These are phyloP conservation scores for Zygosaccharomyces kombuchaensis DNA, from an alignment of 805 yeast genomes.

Conservation along the genomic window DNA sequence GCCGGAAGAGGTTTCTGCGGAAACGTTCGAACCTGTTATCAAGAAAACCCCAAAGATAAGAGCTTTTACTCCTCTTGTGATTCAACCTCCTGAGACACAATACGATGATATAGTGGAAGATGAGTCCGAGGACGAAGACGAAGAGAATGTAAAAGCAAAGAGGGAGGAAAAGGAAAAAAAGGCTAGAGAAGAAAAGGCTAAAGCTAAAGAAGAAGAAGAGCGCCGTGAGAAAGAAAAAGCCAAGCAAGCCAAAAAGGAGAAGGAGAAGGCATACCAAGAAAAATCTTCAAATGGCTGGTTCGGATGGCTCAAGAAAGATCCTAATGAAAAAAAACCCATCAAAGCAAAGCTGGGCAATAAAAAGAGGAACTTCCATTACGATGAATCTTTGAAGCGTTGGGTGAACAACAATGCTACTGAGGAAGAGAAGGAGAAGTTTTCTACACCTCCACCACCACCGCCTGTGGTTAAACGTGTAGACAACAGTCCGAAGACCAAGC, in stretches of 20 bases:
- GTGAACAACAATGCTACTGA: slow-evolving; percentile 62
- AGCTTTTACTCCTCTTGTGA: slow-evolving; percentile 18
- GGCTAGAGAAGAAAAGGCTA: slow-evolving; percentile 20
- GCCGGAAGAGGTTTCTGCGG: slow-evolving; percentile 18
- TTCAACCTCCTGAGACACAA: slow-evolving; percentile 38
- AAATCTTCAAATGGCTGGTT: slow-evolving; percentile 40
- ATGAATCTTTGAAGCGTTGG: slow-evolving; percentile 84
- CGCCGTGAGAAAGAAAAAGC: slow-evolving; percentile 15
- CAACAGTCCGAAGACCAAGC: slow-evolving; percentile 33
- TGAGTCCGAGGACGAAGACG: slow-evolving; percentile 40
- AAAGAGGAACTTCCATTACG: slow-evolving; percentile 62
- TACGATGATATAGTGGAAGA: slow-evolving; percentile 45
- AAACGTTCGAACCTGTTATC: slow-evolving; percentile 30
- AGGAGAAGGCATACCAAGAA: slow-evolving; percentile 7
- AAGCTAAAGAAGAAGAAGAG: slow-evolving; percentile 10
- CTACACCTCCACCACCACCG: slow-evolving; percentile 67
- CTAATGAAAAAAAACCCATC: slow-evolving; percentile 68
- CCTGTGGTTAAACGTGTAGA: slow-evolving; percentile 39
- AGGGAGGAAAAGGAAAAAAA: slow-evolving; percentile 20
- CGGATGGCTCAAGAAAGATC: slow-evolving; percentile 59
- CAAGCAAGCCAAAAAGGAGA: slow-evolving; percentile 18
- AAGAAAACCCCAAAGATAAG: slow-evolving; percentile 22
- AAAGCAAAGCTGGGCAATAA: slow-evolving; percentile 84
- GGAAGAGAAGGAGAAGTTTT: slow-evolving; percentile 54
- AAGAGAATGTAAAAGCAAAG: slow-evolving; percentile 22